Base-by-base conservation (phyloP, 2,329 filamentous ascomycete genomes). In the Pseudogymnoascus sp. region DNA sequence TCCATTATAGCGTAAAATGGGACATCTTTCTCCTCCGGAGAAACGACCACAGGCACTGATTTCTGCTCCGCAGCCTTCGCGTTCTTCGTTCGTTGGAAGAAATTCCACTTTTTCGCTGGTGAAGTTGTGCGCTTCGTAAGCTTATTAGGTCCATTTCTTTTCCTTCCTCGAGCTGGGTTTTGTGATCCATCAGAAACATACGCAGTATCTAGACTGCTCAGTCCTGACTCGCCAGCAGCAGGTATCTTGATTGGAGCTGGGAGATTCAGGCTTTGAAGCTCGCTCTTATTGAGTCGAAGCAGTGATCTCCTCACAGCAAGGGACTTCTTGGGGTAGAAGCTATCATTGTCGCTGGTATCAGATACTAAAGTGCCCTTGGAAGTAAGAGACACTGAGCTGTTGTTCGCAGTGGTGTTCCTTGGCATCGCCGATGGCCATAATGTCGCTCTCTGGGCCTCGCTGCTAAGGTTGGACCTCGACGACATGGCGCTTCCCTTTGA, bases 1-100 rank as follows among this genome's bases (percentile, higher is more conserved):
- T 87, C 83, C 70, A 87, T 79, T 71, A 86, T 82, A 6, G 84
- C 79, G 67, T 87, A 87, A 66, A 83, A 86, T 1, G 84, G 79
- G 5, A 84, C 72, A 0, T 81, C 74, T 63, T 76, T 78, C 61
- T 78, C 77, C 0, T 80, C 76, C 12, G 75, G 69, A 45, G 80
- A 77, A n/a, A 81, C 77, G 1, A 81, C 76, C 2, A 79, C 78
- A 0, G 78, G 70, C n/a, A 82, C 76, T 1, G 73, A 8, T 21
- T 58, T 55, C 63, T 1, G 48, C 40, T 18, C 69, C 59, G 1
- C 69, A 58, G 1, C 48, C 27, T 37, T 62, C 55, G 15, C 61
- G 31, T 72, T 78, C 31, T 83, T 80, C 0, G 81, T 81, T 55
- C 83, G 78, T 58, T 83, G 79, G 66, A 87, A 87, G 10, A 87